phyloP scores from a whole-genome alignment of 768 basidiomycete species.

The Tephrocybe sp. region DNA sequence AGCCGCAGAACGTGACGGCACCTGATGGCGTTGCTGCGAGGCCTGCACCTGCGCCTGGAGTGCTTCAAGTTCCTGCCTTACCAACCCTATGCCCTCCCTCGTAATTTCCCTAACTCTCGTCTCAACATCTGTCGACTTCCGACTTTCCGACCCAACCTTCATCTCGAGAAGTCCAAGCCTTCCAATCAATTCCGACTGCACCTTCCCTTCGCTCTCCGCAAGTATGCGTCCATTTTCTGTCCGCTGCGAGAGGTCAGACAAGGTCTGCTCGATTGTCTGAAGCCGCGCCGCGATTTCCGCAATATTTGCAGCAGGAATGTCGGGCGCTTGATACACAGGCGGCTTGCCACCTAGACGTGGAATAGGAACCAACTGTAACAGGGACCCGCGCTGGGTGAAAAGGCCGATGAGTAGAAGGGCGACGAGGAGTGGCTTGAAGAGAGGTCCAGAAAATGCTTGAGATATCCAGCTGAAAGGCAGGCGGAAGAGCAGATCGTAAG shows the following conservation, averaged over 20 bases:
- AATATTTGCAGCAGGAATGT: constrained; percentile 61
- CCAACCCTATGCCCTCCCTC: constrained; percentile 42
- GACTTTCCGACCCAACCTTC: constrained; percentile 37
- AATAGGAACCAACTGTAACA: constrained; percentile 31
- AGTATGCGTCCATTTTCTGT: constrained; percentile 48
- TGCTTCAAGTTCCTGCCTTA: constrained; percentile 57
- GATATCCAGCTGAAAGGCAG: constrained; percentile 45
- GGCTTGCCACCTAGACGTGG: constrained; percentile 19
- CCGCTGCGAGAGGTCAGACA: constrained; percentile 60
- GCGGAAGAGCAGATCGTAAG: constrained; percentile 45
- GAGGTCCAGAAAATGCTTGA: constrained; percentile 21
- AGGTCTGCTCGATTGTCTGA: constrained; percentile 58
- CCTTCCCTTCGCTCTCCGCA: constrained; percentile 52
- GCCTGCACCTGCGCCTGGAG: constrained; percentile 44
- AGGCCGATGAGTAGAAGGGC: constrained; percentile 45
- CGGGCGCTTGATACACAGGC: constrained; percentile 51
- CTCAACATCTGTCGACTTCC: constrained; percentile 54
- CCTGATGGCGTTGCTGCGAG: constrained; percentile 25
- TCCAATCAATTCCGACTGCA: constrained; percentile 50
- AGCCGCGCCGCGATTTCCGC: constrained; percentile 65
- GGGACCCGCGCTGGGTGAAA: constrained; percentile 40
- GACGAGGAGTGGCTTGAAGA: constrained; percentile 43
- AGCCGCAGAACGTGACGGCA: constrained; percentile 10
- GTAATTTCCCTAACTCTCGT: constrained; percentile 43
- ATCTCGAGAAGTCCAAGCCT: constrained; percentile 59